A percentile compares a stretch with the other conserved stretches of the same genome.
These are phyloP conservation scores for Schoenoplectus tabernaemontani DNA, from an alignment of 202 grass and related monocot genomes.

Conservation along the genomic window DNA sequence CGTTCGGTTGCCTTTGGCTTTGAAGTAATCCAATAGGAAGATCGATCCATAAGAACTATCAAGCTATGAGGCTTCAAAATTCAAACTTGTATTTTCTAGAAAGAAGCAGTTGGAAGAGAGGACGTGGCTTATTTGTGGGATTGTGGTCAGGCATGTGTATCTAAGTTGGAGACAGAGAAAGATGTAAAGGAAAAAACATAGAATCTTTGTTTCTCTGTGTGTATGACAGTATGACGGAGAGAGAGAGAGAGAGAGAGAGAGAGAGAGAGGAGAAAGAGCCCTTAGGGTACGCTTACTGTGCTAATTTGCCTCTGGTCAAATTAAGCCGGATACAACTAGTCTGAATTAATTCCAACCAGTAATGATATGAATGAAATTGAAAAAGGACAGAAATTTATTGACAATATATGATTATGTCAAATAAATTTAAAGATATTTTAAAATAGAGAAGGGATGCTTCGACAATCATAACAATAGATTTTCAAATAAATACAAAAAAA, in stretches of 20 bases:
- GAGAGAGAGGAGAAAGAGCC: background rate
- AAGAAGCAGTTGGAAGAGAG: background rate
- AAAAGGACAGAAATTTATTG: background rate
- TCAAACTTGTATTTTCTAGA: background rate
- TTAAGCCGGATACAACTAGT: background rate
- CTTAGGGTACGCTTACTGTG: background rate
- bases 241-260: background rate
- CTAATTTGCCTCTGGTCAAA: background rate
- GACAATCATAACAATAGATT: no score
- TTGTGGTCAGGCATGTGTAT: slow-evolving; percentile 25
- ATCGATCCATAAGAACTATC: slow-evolving; percentile 43
- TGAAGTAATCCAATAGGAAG: slow-evolving; percentile 45
- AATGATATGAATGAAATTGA: background rate
- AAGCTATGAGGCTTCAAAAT: background rate
- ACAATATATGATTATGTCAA: no score
- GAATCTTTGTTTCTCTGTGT: background rate
- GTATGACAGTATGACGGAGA: background rate
- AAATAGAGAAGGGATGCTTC: no score
- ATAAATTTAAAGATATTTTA: no score
- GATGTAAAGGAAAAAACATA: slow-evolving; percentile 4
- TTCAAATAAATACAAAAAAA: no score
- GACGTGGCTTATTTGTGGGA: slow-evolving; percentile 21
- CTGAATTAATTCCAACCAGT: background rate
- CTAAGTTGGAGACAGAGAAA: slow-evolving; percentile 25
- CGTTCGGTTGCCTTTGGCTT: slow-evolving; percentile 28